Conservation (phyloP, 192 early-diverging fungal genomes). For the Obelidium mucronatum region DNA sequence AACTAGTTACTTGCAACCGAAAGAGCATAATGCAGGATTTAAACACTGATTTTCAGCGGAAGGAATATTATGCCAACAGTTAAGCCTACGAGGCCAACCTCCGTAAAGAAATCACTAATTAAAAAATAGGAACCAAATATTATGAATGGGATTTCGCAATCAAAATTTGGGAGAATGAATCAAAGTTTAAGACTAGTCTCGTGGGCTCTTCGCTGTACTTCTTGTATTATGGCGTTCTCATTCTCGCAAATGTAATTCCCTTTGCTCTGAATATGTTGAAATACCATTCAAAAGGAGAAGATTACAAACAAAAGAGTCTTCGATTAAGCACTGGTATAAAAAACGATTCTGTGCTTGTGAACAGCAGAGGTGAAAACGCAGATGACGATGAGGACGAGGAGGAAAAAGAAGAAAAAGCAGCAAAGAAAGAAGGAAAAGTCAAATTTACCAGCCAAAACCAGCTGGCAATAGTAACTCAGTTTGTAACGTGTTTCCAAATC, state of each 20-base stretch:
- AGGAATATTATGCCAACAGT: not conserved
- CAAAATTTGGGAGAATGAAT: not conserved
- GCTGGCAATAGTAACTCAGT: constrained; percentile 16
- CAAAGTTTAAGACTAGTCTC: not conserved
- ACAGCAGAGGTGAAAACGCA: not conserved
- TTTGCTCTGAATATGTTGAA: constrained; percentile 6
- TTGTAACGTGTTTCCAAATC: constrained; percentile 17
- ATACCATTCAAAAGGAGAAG: not conserved
- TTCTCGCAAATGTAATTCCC: constrained; percentile 5
- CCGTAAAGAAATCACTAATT: not conserved
- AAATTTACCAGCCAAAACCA: constrained; percentile 14
- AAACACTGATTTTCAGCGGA: not conserved
- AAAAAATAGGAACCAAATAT: not conserved
- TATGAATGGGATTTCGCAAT: not conserved
- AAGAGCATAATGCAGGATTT: not conserved
- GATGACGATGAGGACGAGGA: not conserved
- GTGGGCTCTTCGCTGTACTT: not conserved
- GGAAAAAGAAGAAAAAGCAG: not conserved
- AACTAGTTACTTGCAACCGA: not conserved
- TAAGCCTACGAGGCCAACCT: no score
- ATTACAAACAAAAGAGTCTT: not conserved
- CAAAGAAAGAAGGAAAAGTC: not conserved
- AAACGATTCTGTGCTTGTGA: no score
- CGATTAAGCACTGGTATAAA: no score
- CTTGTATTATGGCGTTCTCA: not conserved